Evolutionary conservation across 495 filamentous ascomycete species (phyloP).

Genomic region (Neurospora sublineolata): DNA sequence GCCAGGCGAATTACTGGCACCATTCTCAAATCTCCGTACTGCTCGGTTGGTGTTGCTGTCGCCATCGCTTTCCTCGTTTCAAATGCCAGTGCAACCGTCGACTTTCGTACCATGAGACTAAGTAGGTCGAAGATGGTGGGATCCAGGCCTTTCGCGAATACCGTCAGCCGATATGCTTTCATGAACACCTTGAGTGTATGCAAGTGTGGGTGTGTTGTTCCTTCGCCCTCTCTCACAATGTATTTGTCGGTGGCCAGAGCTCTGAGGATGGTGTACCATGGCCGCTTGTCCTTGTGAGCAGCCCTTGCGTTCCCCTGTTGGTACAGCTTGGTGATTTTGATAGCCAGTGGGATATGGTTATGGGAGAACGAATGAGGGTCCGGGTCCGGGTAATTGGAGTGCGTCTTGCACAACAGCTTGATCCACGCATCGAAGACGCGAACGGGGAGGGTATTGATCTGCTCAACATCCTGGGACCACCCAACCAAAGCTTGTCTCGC

Average conservation of each 20-base stretch:
- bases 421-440: conserved; percentile 28
- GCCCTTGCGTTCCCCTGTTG: conserved; percentile 2
- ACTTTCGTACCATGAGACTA: conserved; percentile 12
- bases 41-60: neutral
- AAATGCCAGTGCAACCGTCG: neutral
- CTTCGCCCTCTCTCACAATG: neutral
- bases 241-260: conserved; percentile 12
- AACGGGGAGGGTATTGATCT: conserved; percentile 4
- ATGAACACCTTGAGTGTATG: conserved; percentile 13
- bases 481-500: conserved; percentile 5
- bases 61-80: neutral
- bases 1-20: neutral
- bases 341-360: conserved; percentile 8
- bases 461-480: conserved; percentile 1
- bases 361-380: neutral
- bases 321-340: conserved; percentile 8
- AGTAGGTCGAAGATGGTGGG: conserved; percentile 10
- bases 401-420: conserved; percentile 24
- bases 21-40: conserved; percentile 3
- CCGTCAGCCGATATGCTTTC: conserved; percentile 4
- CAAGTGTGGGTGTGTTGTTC: neutral
- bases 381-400: conserved; percentile 6
- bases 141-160: conserved; percentile 7
- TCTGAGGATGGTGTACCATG: conserved; percentile 19
- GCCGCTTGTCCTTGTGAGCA: conserved; percentile 4